Evolutionary conservation across 352 stramenopile species (phyloP).

Genomic region (Phytophthora brassicae): DNA sequence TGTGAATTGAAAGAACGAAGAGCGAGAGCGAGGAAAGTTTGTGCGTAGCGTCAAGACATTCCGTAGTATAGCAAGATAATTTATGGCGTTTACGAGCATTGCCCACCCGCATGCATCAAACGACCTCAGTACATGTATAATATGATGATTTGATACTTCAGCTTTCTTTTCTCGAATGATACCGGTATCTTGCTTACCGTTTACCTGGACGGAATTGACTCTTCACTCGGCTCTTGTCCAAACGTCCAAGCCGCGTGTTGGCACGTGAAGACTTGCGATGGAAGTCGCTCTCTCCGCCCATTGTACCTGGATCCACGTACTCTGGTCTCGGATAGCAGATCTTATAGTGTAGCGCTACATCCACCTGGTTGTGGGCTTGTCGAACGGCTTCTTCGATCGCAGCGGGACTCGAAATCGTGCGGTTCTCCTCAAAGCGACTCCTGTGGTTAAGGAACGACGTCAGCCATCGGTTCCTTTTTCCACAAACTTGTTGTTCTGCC

Average conservation of each 20-base stretch:
- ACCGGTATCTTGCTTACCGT: constrained; percentile 4
- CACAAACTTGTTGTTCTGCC: too few relatives aligned
- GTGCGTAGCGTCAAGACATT: constrained; percentile 14
- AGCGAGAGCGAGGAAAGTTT: too few relatives aligned
- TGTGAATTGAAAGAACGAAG: constrained; percentile 44
- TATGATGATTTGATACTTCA: constrained; percentile 7
- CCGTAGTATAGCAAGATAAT: constrained; percentile 35
- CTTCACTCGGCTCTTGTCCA: constrained; percentile 45
- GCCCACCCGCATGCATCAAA: too few relatives aligned
- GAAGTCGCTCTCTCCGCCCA: constrained; percentile 76
- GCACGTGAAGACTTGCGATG: constrained; percentile 52
- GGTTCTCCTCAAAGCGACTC: constrained; percentile 68
- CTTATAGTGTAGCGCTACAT: constrained; percentile 82
- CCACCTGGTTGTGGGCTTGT: constrained; percentile 67
- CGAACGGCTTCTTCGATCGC: constrained; percentile 56
- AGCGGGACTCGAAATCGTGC: constrained; percentile 27
- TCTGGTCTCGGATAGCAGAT: constrained; percentile 81
- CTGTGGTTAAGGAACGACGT: constrained; percentile 24
- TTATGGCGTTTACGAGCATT: constrained; percentile 35
- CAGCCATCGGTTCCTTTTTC: constrained; percentile 18
- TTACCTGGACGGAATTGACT: constrained; percentile 45
- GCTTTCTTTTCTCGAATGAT: constrained; percentile 5
- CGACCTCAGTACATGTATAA: constrained; percentile 31
- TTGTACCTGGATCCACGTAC: constrained; percentile 76
- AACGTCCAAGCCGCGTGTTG: constrained; percentile 50